These are phyloP conservation scores for Paracorniculantispora psalliotae DNA, from an alignment of 2,329 filamentous ascomycete species.

Conservation along the genomic window DNA sequence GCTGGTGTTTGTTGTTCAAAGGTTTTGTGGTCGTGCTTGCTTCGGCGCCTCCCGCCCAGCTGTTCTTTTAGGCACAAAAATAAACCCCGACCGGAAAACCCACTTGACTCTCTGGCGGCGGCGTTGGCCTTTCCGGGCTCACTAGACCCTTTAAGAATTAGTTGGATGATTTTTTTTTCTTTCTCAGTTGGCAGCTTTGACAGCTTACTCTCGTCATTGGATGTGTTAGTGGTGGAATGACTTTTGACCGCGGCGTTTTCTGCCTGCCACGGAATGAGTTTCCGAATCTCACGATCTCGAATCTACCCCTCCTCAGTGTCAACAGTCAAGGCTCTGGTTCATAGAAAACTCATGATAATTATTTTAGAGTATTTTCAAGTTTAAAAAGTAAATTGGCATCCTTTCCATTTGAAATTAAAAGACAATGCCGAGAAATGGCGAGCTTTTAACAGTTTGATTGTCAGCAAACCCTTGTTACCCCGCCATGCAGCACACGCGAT, in stretches of 20 bases:
- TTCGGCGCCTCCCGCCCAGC: neutral
- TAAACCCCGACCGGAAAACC: neutral
- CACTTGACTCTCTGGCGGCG: neutral
- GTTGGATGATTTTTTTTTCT: neutral
- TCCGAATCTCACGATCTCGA: neutral
- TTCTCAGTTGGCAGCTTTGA: neutral
- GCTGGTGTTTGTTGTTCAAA: neutral
- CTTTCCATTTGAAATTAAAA: too few species aligned
- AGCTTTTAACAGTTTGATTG: neutral
- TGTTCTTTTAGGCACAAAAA: neutral
- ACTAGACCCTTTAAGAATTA: constrained; percentile 3
- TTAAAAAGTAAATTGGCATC: too few species aligned
- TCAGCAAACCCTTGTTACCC: neutral
- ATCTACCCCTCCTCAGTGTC: neutral
- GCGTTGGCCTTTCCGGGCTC: constrained; percentile 3
- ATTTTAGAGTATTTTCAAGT: too few species aligned
- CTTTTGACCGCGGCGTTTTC: neutral
- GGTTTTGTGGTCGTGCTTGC: neutral
- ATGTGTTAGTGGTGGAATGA: constrained; percentile 6
- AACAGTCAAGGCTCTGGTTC: too few species aligned
- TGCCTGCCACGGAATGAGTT: neutral
- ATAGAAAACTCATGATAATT: neutral
- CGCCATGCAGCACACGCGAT: neutral
- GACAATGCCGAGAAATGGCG: neutral
- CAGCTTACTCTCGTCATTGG: neutral